Percentiles rank a stretch among this genome's conserved stretches.
These are phyloP conservation scores for Cladophialophora immunda DNA, from an alignment of 2,329 filamentous ascomycete species.

Conservation along the genomic window DNA sequence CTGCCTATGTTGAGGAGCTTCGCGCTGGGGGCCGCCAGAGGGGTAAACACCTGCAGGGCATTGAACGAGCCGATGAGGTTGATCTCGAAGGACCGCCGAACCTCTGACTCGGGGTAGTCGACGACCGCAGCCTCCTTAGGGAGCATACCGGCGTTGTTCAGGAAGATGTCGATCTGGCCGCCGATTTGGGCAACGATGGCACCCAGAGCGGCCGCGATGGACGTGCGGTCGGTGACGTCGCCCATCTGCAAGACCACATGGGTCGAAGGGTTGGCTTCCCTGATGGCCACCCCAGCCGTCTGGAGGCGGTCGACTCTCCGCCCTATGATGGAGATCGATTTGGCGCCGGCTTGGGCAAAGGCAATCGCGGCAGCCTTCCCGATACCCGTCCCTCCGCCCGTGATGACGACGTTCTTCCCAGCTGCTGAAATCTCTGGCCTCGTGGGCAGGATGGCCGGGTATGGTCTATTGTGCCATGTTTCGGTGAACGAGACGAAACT, in stretches of 20 bases:
- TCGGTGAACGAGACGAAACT: slow-evolving; percentile 36
- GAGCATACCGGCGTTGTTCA: slow-evolving; percentile 22
- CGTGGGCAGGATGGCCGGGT: slow-evolving; percentile 45
- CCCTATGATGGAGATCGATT: not conserved
- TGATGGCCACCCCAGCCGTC: slow-evolving; percentile 1
- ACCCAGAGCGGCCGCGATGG: slow-evolving; percentile 4
- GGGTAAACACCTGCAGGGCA: not conserved
- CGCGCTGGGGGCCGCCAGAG: not conserved
- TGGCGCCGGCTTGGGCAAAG: slow-evolving; percentile 43
- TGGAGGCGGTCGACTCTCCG: slow-evolving; percentile 18
- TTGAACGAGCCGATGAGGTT: slow-evolving; percentile 5
- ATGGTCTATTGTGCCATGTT: slow-evolving; percentile 43
- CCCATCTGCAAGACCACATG: not conserved
- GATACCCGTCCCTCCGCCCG: slow-evolving; percentile 42
- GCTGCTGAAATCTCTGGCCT: slow-evolving; percentile 40
- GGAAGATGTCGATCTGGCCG: slow-evolving; percentile 20
- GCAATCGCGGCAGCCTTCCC: slow-evolving; percentile 41
- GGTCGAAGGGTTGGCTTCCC: slow-evolving; percentile 5
- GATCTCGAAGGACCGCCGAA: not conserved
- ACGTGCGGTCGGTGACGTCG: not conserved
- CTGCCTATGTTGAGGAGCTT: slow-evolving; percentile 2
- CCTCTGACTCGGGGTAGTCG: slow-evolving; percentile 10
- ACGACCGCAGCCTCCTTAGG: not conserved
- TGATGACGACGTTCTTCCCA: slow-evolving; percentile 42
- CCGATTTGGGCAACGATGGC: slow-evolving; percentile 10